phyloP scores from a whole-genome alignment of 2,329 filamentous ascomycete species.

The Beauveria sp. region DNA sequence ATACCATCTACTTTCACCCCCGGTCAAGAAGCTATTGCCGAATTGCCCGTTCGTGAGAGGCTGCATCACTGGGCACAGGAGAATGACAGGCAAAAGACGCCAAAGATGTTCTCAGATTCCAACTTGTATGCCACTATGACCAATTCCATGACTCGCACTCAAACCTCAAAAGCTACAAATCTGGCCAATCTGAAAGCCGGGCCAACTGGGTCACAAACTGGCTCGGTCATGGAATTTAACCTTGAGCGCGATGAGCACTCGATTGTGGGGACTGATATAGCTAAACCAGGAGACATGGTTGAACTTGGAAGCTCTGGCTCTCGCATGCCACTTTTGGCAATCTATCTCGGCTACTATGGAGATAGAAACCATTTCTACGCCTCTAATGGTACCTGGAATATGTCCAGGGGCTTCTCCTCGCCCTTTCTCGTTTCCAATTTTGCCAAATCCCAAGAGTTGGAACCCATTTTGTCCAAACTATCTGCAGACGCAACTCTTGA shows the following conservation, averaged over 20 bases:
- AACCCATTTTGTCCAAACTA: conserved; percentile 27
- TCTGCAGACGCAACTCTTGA: conserved; percentile 22
- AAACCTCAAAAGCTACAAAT: not conserved
- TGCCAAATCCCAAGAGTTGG: conserved; percentile 32
- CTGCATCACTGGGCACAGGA: conserved; percentile 35
- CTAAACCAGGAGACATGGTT: conserved; percentile 16
- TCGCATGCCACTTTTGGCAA: conserved; percentile 39
- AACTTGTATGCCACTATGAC: conserved; percentile 16
- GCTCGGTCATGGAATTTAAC: not conserved
- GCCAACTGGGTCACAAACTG: not conserved
- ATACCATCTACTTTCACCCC: not conserved
- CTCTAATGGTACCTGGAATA: conserved; percentile 42
- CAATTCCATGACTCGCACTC: conserved; percentile 23
- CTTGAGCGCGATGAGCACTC: conserved; percentile 5
- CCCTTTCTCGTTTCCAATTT: conserved; percentile 46
- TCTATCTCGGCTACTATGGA: conserved; percentile 46
- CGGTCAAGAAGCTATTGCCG: not conserved
- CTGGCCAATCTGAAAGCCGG: not conserved
- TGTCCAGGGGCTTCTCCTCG: conserved; percentile 33
- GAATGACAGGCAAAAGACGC: conserved; percentile 22
- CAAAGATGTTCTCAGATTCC: conserved; percentile 14
- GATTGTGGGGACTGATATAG: conserved; percentile 6
- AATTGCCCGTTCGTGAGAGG: conserved; percentile 29
- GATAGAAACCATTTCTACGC: conserved; percentile 48
- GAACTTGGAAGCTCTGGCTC: conserved; percentile 30